Base-by-base conservation (phyloP, 2,329 filamentous ascomycete species). In the Colletotrichum orbiculare region DNA sequence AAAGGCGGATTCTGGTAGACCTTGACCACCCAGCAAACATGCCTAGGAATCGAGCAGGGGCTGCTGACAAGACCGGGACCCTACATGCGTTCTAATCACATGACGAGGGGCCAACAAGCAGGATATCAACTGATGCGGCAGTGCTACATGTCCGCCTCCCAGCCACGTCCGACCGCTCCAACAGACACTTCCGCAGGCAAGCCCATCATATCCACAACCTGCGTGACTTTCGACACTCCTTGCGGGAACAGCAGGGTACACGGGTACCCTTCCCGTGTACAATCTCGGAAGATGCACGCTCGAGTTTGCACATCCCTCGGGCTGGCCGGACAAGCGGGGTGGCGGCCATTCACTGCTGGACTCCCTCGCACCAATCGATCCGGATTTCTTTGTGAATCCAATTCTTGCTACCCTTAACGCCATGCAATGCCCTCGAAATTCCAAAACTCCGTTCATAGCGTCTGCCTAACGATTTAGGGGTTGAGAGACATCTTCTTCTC, bases 401-500 rank as follows among this genome's bases (percentile, higher is more conserved):
- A 41, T n/a, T 38, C 25, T 41, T 37, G 17, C 12, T 34, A 41
- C 17, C 63, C 63, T 38, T 48, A 71, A 71, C 69, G 67, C 69
- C 69, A 47, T 70, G 69, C 69, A 67, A 70, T 70, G 68, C 69
- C 60, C 50, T 41, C 37, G 17, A 52, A 60, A 42, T 57, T 34
- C 42, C 38, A 54, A 37, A 55, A 55, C 42, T 63, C 47, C 43
- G 48, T 39, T 54, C 34, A 48, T 62, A 43, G 68, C 72, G 55
- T 72, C 68, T 39, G 12, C 47, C 35, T 15, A 46, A 25, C 25
- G 25, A 38, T 54, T 65, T 67, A 72, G 38, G 71, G 70, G 57
- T 69, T 68, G 56, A 82, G 73, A 66, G 80, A 76, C 68, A 82
- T 80, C 80, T 88, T 88, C 82, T 88, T 88, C 75, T 86, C 84